Conservation (phyloP, 2,329 filamentous ascomycete species). For the Apiospora arundinis region DNA sequence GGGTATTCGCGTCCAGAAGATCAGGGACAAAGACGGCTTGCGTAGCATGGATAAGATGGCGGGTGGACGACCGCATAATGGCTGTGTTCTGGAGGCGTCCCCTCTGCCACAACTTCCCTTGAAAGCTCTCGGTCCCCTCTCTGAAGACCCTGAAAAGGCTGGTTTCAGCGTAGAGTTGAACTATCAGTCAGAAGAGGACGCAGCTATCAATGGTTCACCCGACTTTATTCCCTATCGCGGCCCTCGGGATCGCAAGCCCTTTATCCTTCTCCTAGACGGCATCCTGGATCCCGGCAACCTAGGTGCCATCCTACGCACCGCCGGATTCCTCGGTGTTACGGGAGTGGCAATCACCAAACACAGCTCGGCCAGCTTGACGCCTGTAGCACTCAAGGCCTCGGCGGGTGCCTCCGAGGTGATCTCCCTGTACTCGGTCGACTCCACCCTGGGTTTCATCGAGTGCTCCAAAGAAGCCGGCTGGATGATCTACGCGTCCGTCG, state of each 20-base stretch:
- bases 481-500: constrained; percentile 80
- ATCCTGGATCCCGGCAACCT: constrained; percentile 89
- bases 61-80: constrained; percentile 84
- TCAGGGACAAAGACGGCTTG: constrained; percentile 63
- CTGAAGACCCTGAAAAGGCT: constrained; percentile 48
- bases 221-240: constrained; percentile 50
- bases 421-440: constrained; percentile 72
- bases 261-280: constrained; percentile 77
- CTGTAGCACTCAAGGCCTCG: constrained; percentile 84
- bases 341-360: constrained; percentile 79
- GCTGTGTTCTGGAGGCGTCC: constrained; percentile 85
- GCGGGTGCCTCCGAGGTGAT: constrained; percentile 86
- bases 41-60: constrained; percentile 84
- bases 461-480: constrained; percentile 75
- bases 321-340: constrained; percentile 88
- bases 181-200: constrained; percentile 77
- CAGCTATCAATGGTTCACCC: constrained; percentile 71
- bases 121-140: constrained; percentile 58
- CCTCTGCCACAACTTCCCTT: constrained; percentile 78
- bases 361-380: constrained; percentile 75
- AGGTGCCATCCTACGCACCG: constrained; percentile 86
- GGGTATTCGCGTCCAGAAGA: constrained; percentile 61
- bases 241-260: constrained; percentile 62
- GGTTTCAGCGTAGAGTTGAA: constrained; percentile 67
- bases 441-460: constrained; percentile 73